Conservation (phyloP, 2,329 filamentous ascomycete species). For the Apiospora malaysiana region DNA sequence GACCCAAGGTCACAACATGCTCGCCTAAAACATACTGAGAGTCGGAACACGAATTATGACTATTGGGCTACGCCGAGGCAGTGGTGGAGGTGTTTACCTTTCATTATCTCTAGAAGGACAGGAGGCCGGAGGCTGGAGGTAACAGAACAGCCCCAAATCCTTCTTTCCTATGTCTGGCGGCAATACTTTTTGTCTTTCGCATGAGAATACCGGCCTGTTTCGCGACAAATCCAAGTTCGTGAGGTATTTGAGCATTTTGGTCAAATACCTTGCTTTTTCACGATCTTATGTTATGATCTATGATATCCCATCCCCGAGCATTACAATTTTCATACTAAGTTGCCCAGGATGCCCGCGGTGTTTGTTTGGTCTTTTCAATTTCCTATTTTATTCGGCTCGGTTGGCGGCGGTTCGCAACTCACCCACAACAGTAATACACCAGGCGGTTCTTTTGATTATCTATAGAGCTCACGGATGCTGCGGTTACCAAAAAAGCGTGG, state of each 20-base stretch:
- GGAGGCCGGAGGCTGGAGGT: not conserved
- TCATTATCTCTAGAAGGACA: not conserved
- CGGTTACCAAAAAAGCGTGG: slow-evolving; percentile 16
- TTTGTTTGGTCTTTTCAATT: not conserved
- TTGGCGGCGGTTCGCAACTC: not conserved
- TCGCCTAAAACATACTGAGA: not conserved
- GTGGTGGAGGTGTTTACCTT: not conserved
- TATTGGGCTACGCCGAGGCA: not conserved
- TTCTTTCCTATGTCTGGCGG: not conserved
- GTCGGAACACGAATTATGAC: not conserved
- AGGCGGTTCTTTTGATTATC: not conserved
- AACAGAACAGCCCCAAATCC: not conserved
- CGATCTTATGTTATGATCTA: slow-evolving; percentile 13
- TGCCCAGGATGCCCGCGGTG: not conserved
- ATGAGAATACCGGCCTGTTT: slow-evolving; percentile 7
- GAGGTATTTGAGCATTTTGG: not conserved
- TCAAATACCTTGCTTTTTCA: not conserved
- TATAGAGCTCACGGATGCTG: slow-evolving; percentile 10
- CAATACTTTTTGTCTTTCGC: not conserved
- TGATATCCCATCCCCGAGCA: slow-evolving; percentile 15
- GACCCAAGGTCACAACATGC: slow-evolving; percentile 7
- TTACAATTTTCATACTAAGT: not conserved
- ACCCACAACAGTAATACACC: not conserved
- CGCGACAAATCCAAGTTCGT: not conserved
- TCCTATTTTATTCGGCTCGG: not conserved